A percentile compares a stretch with the other conserved stretches of the same genome.
Conservation (phyloP, 345 rosid species). For the Corymbia maculata region DNA sequence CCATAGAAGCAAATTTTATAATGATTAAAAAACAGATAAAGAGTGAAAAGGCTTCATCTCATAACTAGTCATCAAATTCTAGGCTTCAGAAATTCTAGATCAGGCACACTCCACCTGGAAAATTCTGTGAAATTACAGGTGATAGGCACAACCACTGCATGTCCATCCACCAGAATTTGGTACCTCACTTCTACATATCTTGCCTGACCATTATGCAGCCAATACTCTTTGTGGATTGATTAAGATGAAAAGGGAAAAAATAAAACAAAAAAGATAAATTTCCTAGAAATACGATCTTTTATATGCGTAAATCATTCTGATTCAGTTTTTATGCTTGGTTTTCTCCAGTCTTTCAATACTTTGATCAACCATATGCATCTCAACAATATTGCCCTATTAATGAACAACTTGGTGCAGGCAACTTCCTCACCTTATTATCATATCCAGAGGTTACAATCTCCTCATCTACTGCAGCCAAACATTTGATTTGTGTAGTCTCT, state of each 20-base stretch:
- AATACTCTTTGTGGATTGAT: background rate
- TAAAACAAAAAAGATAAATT: background rate
- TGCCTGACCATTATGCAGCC: background rate
- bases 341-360: background rate
- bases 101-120: background rate
- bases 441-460: constrained; percentile 84
- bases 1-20: background rate
- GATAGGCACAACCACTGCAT: background rate
- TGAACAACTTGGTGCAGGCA: background rate
- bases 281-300: background rate
- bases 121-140: background rate
- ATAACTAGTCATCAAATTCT: background rate
- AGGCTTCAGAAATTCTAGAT: background rate
- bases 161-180: background rate
- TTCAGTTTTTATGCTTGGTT: background rate
- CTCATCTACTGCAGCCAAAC: constrained; percentile 73
- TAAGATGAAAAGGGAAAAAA: background rate
- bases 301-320: background rate
- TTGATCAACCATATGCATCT: background rate
- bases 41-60: background rate
- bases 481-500: constrained; percentile 77
- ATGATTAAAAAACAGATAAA: background rate
- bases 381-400: background rate
- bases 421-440: constrained; percentile 65
- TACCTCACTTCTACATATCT: background rate